A percentile compares a stretch with the other conserved stretches of the same genome.
These are phyloP conservation scores for Viola pubescens DNA, from an alignment of 441 rosid species.

Conservation along the genomic window DNA sequence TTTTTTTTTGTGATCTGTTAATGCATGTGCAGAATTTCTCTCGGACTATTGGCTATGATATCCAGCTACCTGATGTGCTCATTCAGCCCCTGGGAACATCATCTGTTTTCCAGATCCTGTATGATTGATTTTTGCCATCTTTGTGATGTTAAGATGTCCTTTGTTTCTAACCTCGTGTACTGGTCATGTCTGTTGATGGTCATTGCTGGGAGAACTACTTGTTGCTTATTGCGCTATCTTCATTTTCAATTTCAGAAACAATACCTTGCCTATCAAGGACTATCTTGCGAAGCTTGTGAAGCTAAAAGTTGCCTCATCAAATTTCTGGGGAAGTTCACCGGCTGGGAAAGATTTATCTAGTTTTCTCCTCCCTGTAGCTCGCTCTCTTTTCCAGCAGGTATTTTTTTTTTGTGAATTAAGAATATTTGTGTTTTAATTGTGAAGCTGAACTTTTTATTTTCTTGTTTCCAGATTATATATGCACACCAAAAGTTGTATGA, in stretches of 20 bases:
- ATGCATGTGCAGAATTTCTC: slow-evolving; percentile 43
- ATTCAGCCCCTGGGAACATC: slow-evolving; percentile 56
- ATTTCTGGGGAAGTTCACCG: slow-evolving; percentile 48
- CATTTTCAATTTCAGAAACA: slow-evolving; percentile 33
- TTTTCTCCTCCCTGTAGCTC: slow-evolving; percentile 54
- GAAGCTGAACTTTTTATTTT: slow-evolving; percentile 15
- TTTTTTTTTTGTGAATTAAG: slow-evolving; percentile 13
- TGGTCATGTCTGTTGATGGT: background rate
- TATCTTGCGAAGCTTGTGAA: slow-evolving; percentile 38
- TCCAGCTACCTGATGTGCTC: slow-evolving; percentile 52
- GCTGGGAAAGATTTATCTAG: slow-evolving; percentile 27
- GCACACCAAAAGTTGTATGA: slow-evolving; percentile 63
- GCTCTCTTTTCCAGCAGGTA: slow-evolving; percentile 73
- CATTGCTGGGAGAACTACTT: background rate
- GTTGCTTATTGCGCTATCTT: background rate
- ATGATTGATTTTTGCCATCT: slow-evolving; percentile 30
- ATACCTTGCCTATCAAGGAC: slow-evolving; percentile 46
- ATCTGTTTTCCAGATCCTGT: slow-evolving; percentile 51
- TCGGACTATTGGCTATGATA: slow-evolving; percentile 25
- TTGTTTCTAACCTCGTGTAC: background rate
- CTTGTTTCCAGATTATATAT: slow-evolving; percentile 52
- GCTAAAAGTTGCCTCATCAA: slow-evolving; percentile 48
- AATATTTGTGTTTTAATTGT: slow-evolving; percentile 6
- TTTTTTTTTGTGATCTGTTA: slow-evolving; percentile 21
- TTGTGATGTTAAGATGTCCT: slow-evolving; percentile 1